These are phyloP conservation scores for Amphibolis antarctica DNA, from an alignment of 106 monocot species.

Conservation along the genomic window DNA sequence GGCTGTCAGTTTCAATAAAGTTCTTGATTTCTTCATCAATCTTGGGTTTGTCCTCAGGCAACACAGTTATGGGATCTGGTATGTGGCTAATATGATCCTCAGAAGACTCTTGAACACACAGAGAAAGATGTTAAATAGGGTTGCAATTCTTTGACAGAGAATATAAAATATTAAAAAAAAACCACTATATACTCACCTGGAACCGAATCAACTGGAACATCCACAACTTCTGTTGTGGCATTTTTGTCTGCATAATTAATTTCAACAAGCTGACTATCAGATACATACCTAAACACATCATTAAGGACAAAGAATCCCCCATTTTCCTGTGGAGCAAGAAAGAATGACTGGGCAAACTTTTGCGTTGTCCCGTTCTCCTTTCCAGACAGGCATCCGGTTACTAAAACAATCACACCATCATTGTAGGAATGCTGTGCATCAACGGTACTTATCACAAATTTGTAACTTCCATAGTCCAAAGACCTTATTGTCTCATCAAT, in stretches of 20 bases:
- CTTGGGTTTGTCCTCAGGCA: not conserved
- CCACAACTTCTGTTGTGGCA: not conserved
- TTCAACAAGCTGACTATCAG: conserved; percentile 2
- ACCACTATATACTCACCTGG: conserved; percentile 5
- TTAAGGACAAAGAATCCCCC: conserved; percentile 26
- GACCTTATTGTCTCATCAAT: conserved; percentile 20
- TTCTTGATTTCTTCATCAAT: not conserved
- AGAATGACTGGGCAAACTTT: conserved; percentile 24
- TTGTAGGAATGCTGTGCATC: conserved; percentile 25
- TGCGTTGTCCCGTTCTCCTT: conserved; percentile 1
- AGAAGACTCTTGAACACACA: conserved; percentile 4
- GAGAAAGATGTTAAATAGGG: not conserved
- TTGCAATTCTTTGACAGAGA: not conserved
- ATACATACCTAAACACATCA: conserved; percentile 20
- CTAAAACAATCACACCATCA: conserved; percentile 20
- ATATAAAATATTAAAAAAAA: not conserved
- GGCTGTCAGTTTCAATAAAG: not conserved
- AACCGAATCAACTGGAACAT: conserved; percentile 4
- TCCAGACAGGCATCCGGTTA: conserved; percentile 15
- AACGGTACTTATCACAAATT: conserved; percentile 18
- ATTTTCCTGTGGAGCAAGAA: conserved; percentile 27
- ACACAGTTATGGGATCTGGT: not conserved
- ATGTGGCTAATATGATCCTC: not conserved
- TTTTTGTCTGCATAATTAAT: not conserved
- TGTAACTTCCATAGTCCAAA: conserved; percentile 14